Conservation (phyloP, 441 rosid genomes). For the Aquilaria agallochum region DNA sequence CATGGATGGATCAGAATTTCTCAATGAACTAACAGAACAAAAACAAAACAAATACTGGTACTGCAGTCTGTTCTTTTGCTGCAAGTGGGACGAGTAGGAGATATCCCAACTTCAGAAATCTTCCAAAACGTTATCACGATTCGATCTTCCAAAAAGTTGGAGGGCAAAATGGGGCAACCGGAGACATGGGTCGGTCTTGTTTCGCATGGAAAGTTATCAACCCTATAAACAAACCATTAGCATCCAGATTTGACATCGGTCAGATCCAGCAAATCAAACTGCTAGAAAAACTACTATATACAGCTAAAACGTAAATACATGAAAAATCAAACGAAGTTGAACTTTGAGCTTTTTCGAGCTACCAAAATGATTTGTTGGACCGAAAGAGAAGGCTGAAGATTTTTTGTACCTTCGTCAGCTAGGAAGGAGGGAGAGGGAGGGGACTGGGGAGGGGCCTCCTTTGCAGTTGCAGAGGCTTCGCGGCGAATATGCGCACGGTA, state of each 20-base stretch:
- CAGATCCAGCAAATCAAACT: slow-evolving; percentile 32
- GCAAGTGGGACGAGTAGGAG: slow-evolving; percentile 10
- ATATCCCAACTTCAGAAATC: slow-evolving; percentile 15
- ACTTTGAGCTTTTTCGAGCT: neutral
- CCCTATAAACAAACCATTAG: slow-evolving; percentile 16
- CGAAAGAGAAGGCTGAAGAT: neutral
- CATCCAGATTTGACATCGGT: slow-evolving; percentile 14
- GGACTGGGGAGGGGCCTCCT: slow-evolving; percentile 1
- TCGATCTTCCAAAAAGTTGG: slow-evolving; percentile 28
- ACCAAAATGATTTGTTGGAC: neutral
- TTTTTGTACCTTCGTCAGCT: neutral
- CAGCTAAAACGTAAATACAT: slow-evolving; percentile 5
- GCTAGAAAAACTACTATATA: slow-evolving; percentile 10
- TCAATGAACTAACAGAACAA: too few relatives aligned
- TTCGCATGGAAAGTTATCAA: slow-evolving; percentile 31
- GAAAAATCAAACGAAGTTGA: neutral
- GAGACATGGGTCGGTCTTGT: slow-evolving; percentile 46
- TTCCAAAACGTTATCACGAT: slow-evolving; percentile 42
- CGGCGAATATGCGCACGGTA: slow-evolving; percentile 23
- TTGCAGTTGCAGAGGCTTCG: slow-evolving; percentile 2
- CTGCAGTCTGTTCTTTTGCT: slow-evolving; percentile 5
- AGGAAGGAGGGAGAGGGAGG: neutral
- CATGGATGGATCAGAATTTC: slow-evolving; percentile 29
- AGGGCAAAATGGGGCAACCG: slow-evolving; percentile 42
- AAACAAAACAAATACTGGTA: too few relatives aligned